These are phyloP conservation scores for Boeremia lycopersici DNA, from an alignment of 2,329 filamentous ascomycete species.

Conservation along the genomic window DNA sequence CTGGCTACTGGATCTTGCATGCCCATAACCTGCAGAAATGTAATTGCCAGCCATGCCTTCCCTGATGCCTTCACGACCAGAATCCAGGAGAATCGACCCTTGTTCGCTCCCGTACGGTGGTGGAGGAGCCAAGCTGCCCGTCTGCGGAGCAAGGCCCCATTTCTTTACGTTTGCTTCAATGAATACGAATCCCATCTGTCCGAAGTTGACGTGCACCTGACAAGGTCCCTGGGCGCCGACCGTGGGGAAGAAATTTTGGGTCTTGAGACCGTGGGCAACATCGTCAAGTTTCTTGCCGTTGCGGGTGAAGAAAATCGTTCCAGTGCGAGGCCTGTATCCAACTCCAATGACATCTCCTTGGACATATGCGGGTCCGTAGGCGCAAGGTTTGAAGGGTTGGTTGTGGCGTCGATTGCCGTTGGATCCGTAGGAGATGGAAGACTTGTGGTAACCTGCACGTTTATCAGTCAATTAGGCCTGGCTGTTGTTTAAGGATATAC, in stretches of 20 bases:
- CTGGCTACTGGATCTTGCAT: conserved; percentile 76
- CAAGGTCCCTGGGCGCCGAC: conserved; percentile 95
- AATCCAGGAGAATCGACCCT: conserved; percentile 91
- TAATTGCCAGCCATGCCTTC: conserved; percentile 59
- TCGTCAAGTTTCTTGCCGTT: conserved; percentile 98
- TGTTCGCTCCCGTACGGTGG: conserved; percentile 97
- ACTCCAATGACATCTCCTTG: conserved; percentile 97
- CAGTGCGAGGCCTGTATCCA: conserved; percentile 91
- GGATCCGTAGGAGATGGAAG: conserved; percentile 89
- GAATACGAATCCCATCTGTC: conserved; percentile 96
- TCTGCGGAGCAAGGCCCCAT: conserved; percentile 96
- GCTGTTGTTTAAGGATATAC: conserved; percentile 32
- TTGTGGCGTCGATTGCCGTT: conserved; percentile 86
- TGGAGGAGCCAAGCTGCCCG: conserved; percentile 89
- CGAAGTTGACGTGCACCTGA: conserved; percentile 94
- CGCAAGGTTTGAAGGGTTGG: conserved; percentile 81
- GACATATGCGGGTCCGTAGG: conserved; percentile 82
- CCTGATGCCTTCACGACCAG: conserved; percentile 64
- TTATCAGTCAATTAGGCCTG: conserved; percentile 22
- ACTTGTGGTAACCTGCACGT: conserved; percentile 80
- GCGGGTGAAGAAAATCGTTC: conserved; percentile 95
- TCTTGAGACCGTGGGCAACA: conserved; percentile 87
- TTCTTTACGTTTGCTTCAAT: conserved; percentile 99
- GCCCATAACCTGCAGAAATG: conserved; percentile 58
- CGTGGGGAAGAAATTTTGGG: conserved; percentile 96